Percentiles rank a stretch among this genome's conserved stretches.
Evolutionary conservation across 768 basidiomycete species (phyloP).

Genomic region (Exidia glandulosa): DNA sequence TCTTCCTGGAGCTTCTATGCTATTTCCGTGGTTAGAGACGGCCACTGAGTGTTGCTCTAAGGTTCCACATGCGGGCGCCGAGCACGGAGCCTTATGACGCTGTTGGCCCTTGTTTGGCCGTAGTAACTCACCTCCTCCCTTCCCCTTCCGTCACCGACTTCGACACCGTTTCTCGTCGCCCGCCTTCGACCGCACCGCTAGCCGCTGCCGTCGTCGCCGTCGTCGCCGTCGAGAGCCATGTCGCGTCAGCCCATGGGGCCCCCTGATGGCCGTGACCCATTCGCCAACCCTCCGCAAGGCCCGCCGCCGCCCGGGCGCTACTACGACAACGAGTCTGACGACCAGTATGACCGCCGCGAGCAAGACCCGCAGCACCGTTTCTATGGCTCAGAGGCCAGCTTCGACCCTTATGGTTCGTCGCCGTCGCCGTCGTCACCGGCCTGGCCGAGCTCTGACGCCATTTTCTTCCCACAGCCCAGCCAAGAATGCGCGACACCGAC

Average conservation of each 20-base stretch:
- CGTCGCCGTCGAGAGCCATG: neutral
- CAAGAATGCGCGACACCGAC: conserved; percentile 32
- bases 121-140: neutral
- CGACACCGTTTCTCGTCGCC: neutral
- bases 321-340: conserved; percentile 70
- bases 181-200: neutral
- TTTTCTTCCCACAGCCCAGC: conserved; percentile 39
- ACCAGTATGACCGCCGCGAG: conserved; percentile 37
- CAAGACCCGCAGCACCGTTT: conserved; percentile 29
- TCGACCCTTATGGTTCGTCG: conserved; percentile 48
- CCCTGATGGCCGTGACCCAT: conserved; percentile 1
- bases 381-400: conserved; percentile 55
- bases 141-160: neutral
- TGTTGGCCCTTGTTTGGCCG: neutral
- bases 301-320: conserved; percentile 23
- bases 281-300: conserved; percentile 2
- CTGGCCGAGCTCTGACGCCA: neutral
- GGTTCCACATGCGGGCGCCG: too few relatives aligned
- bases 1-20: too few relatives aligned
- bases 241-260: neutral
- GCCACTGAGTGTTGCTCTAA: too few relatives aligned
- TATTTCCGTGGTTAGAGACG: too few relatives aligned
- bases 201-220: neutral
- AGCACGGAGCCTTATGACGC: too few relatives aligned
- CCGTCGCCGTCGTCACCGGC: neutral